These are phyloP conservation scores for Hortaea sp. DNA, from an alignment of 2,329 filamentous ascomycete species.

Conservation along the genomic window DNA sequence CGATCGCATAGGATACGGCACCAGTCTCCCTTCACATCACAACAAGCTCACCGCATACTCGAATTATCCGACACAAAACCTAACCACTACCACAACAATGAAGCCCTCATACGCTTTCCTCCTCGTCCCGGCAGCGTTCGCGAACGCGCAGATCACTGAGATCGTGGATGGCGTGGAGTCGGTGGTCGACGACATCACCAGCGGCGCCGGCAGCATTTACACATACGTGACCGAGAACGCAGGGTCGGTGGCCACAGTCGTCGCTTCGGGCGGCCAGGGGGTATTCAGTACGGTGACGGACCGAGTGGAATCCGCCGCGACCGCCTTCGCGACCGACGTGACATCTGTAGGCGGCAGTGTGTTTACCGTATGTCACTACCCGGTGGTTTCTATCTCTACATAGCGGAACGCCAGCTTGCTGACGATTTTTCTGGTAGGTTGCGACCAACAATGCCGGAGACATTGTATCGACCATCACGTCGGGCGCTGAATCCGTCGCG, in stretches of 20 bases:
- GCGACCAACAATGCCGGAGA: conserved; percentile 2
- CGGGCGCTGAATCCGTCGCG: conserved; percentile 2
- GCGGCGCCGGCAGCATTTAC: not conserved
- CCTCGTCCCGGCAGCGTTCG: conserved; percentile 11
- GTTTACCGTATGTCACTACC: conserved; percentile 5
- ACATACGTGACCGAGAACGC: not conserved
- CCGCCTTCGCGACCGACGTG: conserved; percentile 5
- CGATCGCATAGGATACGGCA: too few species aligned
- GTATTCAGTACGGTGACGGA: not conserved
- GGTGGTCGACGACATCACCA: conserved; percentile 1
- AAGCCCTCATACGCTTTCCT: conserved; percentile 13
- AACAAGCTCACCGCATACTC: too few species aligned
- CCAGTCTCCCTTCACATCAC: too few species aligned
- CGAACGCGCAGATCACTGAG: conserved; percentile 8
- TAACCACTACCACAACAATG: conserved; percentile 7
- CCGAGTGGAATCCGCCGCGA: conserved; percentile 1
- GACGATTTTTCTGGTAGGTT: conserved; percentile 1
- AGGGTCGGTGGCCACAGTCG: not conserved
- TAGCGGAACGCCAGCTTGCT: not conserved
- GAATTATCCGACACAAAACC: not conserved
- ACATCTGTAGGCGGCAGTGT: conserved; percentile 7
- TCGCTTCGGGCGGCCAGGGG: not conserved
- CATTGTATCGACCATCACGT: conserved; percentile 14
- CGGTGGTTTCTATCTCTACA: conserved; percentile 1
- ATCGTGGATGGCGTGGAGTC: conserved; percentile 4